Evolutionary conservation across 169 alveolate genomes (phyloP), one percentile per base, ranked within the genome.

Genomic region (Plasmodium falciparum): DNA sequence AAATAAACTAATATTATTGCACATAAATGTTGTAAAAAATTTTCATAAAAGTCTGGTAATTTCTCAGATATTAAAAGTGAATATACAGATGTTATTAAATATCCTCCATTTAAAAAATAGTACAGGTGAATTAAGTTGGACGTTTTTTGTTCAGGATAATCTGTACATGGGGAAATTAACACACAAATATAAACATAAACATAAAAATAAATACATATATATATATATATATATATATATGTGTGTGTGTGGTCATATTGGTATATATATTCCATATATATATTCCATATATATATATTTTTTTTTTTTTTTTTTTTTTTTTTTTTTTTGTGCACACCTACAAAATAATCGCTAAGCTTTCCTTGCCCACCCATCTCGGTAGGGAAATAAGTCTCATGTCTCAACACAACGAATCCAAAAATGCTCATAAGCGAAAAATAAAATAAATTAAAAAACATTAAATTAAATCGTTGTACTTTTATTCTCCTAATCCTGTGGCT

Each of bases 401-500:
- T 74, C 33, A 89, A 33, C 24, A 73, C 71, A 62, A 76, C 88
- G 20, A 75, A 73, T 12, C 91, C 90, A 8, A 78, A 70, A 6
- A 58, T 26, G 12, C 89, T 78, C 11, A 78, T 66, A 11, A 78
- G 59, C 12, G 89, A 65, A 58, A 78, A 78, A 47, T 78, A 78
- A 65, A 78, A 65, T 49, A 78, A 49, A 11, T 78, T 78, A 43
- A 78, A 78, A 52, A 78, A 78, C 89, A 78, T 78, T 39, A 78
- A 39, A 50, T 78, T 78, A 22, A 78, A 78, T 45, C 89, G 24
- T 39, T 47, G 97, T 93, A 97, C 92, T 89, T 96, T 96, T 67
- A 95, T 95, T 98, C 96, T 96, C 47, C 97, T 91, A 24, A 97
- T 93, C 86, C 97, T 96, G 2, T 98, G 98, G 17, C 96, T 97